A percentile compares a stretch with the other conserved stretches of the same genome.
Conservation (phyloP, 805 yeast species). For the Huiozyma sinensis region DNA sequence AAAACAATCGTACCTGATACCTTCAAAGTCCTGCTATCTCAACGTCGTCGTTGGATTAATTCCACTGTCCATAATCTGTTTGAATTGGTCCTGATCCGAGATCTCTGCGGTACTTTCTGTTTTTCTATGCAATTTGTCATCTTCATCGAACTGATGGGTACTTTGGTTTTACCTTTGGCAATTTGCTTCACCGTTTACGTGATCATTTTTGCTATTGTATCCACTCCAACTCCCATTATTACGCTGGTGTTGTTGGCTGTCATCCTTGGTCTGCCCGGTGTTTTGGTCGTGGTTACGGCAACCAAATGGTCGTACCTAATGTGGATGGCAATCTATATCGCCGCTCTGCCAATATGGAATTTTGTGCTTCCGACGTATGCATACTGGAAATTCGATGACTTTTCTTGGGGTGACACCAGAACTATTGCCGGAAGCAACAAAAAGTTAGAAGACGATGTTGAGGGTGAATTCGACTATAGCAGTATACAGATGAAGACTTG, state of each 20-base stretch:
- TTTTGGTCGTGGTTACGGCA: constrained; percentile 70
- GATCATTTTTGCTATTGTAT: constrained; percentile 55
- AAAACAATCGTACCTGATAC: constrained; percentile 79
- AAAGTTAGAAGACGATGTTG: constrained; percentile 39
- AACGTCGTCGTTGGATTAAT: constrained; percentile 94
- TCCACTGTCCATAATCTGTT: constrained; percentile 87
- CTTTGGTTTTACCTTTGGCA: constrained; percentile 82
- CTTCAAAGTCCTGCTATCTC: constrained; percentile 72
- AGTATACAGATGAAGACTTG: constrained; percentile 85
- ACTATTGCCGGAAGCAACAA: constrained; percentile 61
- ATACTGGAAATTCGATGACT: constrained; percentile 92
- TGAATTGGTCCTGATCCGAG: constrained; percentile 76
- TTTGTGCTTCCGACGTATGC: constrained; percentile 79
- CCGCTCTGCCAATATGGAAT: constrained; percentile 91
- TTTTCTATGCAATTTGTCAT: constrained; percentile 92
- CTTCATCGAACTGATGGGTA: constrained; percentile 74
- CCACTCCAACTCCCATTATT: constrained; percentile 65
- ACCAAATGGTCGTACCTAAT: constrained; percentile 59
- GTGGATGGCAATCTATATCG: constrained; percentile 70
- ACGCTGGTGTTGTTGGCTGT: constrained; percentile 67
- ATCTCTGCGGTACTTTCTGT: constrained; percentile 88
- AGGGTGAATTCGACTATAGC: constrained; percentile 85
- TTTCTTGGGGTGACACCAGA: constrained; percentile 94
- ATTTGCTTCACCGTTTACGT: constrained; percentile 76
- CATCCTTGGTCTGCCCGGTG: constrained; percentile 78